These are phyloP conservation scores for Aureobasidium sp. DNA, from an alignment of 2,329 filamentous ascomycete genomes.

Conservation along the genomic window DNA sequence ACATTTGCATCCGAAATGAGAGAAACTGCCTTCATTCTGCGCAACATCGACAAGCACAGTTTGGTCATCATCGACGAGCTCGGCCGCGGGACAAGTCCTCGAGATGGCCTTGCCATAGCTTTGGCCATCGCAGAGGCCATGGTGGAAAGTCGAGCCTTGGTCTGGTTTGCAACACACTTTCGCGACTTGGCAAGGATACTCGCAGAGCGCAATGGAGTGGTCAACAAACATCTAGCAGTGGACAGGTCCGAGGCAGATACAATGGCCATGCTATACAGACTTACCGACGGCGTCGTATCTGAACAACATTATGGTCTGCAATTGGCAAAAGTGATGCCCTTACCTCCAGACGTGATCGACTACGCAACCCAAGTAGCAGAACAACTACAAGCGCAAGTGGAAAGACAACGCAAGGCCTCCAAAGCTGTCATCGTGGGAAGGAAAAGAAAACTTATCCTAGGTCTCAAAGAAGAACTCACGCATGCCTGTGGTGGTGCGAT, in stretches of 20 bases:
- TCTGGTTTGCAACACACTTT: conserved; percentile 96
- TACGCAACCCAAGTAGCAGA: conserved; percentile 59
- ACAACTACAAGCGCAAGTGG: conserved; percentile 44
- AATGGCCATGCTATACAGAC: conserved; percentile 83
- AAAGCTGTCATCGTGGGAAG: conserved; percentile 49
- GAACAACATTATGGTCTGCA: conserved; percentile 77
- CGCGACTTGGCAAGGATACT: conserved; percentile 70
- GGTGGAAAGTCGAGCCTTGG: conserved; percentile 63
- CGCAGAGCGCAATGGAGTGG: conserved; percentile 64
- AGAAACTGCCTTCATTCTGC: conserved; percentile 86
- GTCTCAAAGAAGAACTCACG: conserved; percentile 61
- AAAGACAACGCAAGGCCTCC: conserved; percentile 48
- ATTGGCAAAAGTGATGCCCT: conserved; percentile 64
- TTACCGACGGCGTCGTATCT: conserved; percentile 60
- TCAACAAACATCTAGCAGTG: conserved; percentile 73
- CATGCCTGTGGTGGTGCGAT: conserved; percentile 59
- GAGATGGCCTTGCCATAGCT: conserved; percentile 82
- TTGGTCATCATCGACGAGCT: conserved; percentile 69
- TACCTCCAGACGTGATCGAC: conserved; percentile 59
- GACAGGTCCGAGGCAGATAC: conserved; percentile 47
- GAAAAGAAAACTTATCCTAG: conserved; percentile 65
- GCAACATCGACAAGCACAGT: conserved; percentile 61
- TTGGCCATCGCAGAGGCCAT: conserved; percentile 84
- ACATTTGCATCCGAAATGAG: conserved; percentile 94
- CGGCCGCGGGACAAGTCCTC: conserved; percentile 79